phyloP scores from a whole-genome alignment of 2,329 filamentous ascomycete genomes.

The Thelonectria olida region DNA sequence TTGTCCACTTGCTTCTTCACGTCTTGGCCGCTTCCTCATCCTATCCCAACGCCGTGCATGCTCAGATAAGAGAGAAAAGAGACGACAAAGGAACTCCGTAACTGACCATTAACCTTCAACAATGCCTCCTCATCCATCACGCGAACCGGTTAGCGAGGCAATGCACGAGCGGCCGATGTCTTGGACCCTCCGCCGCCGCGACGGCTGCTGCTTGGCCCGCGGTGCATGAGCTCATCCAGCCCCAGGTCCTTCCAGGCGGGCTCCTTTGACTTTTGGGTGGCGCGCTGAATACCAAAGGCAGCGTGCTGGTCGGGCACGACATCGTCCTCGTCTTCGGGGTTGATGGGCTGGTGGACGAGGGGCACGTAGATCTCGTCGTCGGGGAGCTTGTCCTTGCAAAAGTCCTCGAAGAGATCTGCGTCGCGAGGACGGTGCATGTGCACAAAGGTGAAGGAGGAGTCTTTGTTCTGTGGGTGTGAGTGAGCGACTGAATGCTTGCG shows the following conservation, averaged over 20 bases:
- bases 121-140: not conserved
- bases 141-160: conserved; percentile 29
- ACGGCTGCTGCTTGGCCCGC: conserved; percentile 57
- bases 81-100: not conserved
- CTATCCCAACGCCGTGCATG: not conserved
- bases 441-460: conserved; percentile 78
- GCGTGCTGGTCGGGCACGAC: conserved; percentile 89
- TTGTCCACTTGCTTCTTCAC: not conserved
- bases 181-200: conserved; percentile 29
- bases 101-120: not conserved
- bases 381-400: conserved; percentile 75
- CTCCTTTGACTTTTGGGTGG: conserved; percentile 76
- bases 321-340: conserved; percentile 89
- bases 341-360: conserved; percentile 80
- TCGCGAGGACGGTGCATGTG: conserved; percentile 78
- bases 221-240: conserved; percentile 74
- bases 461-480: conserved; percentile 66
- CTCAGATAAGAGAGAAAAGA: not conserved
- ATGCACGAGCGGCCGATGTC: conserved; percentile 18
- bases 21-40: not conserved
- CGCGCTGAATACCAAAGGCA: conserved; percentile 85
- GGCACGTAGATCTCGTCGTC: conserved; percentile 85
- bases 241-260: conserved; percentile 83
- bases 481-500: not conserved
- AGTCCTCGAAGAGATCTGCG: conserved; percentile 82